Evolutionary conservation across 257 asterid species (phyloP), one percentile per base, ranked within the genome.

Genomic region (Agastache rugosa): DNA sequence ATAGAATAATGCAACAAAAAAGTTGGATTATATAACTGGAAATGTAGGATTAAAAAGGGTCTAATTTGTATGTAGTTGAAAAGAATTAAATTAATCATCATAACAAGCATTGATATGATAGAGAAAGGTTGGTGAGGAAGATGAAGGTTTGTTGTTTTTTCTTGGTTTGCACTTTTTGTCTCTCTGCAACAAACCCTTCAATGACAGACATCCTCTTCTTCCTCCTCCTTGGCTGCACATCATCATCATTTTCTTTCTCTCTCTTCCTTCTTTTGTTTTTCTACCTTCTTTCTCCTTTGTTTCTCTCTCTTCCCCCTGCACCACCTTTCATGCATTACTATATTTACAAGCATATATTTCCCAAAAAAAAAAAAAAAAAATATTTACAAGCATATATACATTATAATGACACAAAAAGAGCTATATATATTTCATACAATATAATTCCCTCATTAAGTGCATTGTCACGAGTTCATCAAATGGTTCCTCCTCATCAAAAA

Each of bases 31-130:
- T 14, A 65, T 37, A 65, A 7, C 7, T 41, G 31, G 34, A 65
- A 45, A 42, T 70, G 71, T 44, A 44, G 42, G 65, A 71, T 19
- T 6, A 5, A n/a, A n/a, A 70, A 69, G 51, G 35, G 45, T 65
- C 34, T 5, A 39, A 27, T 20, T 20, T 71, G 59, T 61, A 17
- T 48, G 19, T 12, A 20, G 50, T 19, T 5, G 3, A 61, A n/a
- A 11, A 41, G 20, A 12, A 73, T 17, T 15, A 25, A 8, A 11
- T 53, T 27, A 78, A 67, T 77, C 67, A 76, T 68, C 74, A 71
- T 68, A 87, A 72, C 92, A 90, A 70, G 86, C 84, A 79, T 80
- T 87, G 58, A 83, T 63, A 60, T 78, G 92, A 85, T 77, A 82
- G 79, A 84, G 67, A 80, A 78, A 82, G 29, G 81, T 75, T 45